Evolutionary conservation across 192 early-diverging fungal genomes (phyloP), one percentile per base, ranked within the genome.

Genomic region (Spizellomyces punctatus): DNA sequence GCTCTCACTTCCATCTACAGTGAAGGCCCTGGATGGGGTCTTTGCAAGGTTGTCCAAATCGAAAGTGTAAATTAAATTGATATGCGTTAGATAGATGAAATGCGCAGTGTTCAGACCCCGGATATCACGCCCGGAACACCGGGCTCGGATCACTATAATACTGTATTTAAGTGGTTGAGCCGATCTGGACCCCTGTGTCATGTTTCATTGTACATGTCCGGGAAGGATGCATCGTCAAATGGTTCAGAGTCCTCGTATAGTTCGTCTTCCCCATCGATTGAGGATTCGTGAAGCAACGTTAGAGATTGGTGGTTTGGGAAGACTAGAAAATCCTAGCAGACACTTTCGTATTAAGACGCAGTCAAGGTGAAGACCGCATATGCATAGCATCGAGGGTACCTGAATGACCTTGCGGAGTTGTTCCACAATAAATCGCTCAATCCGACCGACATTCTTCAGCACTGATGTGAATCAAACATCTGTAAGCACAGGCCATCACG

Each of bases 371-470:
- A 22, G 59, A 54, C 50, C 50, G 2, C 27, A 36, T 0, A 55
- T 55, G 1, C 1, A 55, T 55, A 19, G 52, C 16, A 55, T 55
- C 52, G 9, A 47, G 6, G 5, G 19, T 49, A 63, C 81, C 68
- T 85, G 48, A 22, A 79, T 63, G 22, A 85, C 46, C 21, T 69
- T 75, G 1, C 71, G 61, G 1, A 85, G 58, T 43, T 79, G 67
- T 36, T 78, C 75, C 16, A 83, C 62, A 45, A 86, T 68, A 57
- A 82, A 82, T 45, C 64, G 50, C 55, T 89, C 87, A 55, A 89
- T 89, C 67, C 86, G 81, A 10, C 84, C 80, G 6, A 89, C 86
- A 60, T 89, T 89, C 56, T 89, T 89, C 52, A 89, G 69, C 1
- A 88, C 85, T 36, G 27, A 3, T 36, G 27, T 36, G 1, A 36